These are phyloP conservation scores for Plasmodium vivax DNA, from an alignment of 169 alveolate species.

Conservation along the genomic window DNA sequence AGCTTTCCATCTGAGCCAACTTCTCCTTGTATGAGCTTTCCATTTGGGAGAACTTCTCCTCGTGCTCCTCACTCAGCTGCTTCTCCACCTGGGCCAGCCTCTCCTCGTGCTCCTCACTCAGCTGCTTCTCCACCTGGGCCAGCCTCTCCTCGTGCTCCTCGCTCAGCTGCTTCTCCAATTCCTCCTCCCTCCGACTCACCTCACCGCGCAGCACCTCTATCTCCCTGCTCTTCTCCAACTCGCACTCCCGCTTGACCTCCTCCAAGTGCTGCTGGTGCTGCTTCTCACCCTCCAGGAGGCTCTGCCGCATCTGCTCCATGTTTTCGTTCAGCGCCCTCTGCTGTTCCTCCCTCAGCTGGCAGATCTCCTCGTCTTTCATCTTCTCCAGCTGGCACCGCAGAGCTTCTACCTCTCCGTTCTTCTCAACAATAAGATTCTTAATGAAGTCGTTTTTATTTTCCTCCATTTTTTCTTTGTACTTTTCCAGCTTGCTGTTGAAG, in stretches of 20 bases:
- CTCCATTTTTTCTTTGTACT: slow-evolving; percentile 68
- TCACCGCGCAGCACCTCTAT: slow-evolving; percentile 19
- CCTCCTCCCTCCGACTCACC: slow-evolving; percentile 7
- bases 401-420: slow-evolving; percentile 38
- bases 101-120: not conserved
- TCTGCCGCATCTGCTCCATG: not conserved
- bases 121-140: not conserved
- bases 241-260: slow-evolving; percentile 8
- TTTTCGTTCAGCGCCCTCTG: slow-evolving; percentile 10
- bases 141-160: not conserved
- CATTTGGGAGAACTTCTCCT: not conserved
- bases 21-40: not conserved
- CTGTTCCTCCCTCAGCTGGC: slow-evolving; percentile 16
- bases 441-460: slow-evolving; percentile 68
- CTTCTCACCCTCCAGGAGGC: not conserved
- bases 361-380: slow-evolving; percentile 34
- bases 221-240: slow-evolving; percentile 32
- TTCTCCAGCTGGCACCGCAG: slow-evolving; percentile 19
- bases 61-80: too few species aligned
- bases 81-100: not conserved
- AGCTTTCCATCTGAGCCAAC: not conserved
- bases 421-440: slow-evolving; percentile 51
- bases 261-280: slow-evolving; percentile 19
- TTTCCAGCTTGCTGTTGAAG: slow-evolving; percentile 43
- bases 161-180: not conserved